Conservation (phyloP, 306 rosid species). For the Vigna trinervia region DNA sequence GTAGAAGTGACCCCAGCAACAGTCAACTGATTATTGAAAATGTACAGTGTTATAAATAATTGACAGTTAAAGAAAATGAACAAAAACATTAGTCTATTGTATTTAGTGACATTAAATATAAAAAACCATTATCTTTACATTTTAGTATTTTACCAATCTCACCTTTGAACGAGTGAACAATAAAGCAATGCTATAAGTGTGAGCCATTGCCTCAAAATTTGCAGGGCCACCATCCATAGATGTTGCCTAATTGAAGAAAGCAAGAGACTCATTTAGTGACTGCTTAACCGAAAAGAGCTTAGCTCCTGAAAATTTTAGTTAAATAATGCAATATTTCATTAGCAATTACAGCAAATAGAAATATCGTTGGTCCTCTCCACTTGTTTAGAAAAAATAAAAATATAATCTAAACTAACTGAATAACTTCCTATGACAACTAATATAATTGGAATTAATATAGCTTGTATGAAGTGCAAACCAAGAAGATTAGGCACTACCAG, state of each 20-base stretch:
- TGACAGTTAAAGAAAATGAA: slow-evolving; percentile 12
- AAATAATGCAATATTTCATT: slow-evolving; percentile 31
- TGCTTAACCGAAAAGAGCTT: slow-evolving; percentile 82
- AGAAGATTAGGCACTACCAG: not conserved
- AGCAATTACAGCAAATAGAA: slow-evolving; percentile 28
- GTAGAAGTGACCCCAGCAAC: slow-evolving; percentile 9
- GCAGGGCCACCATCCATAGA: slow-evolving; percentile 71
- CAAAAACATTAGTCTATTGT: not conserved
- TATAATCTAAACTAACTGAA: slow-evolving; percentile 8
- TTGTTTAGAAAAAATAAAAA: not conserved
- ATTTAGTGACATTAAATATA: slow-evolving; percentile 24
- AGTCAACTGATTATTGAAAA: slow-evolving; percentile 5
- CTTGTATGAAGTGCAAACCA: slow-evolving; percentile 9
- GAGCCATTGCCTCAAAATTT: slow-evolving; percentile 94
- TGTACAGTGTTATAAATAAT: slow-evolving; percentile 3
- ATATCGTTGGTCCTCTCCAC: slow-evolving; percentile 6
- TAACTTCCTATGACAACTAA: slow-evolving; percentile 11
- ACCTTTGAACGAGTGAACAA: slow-evolving; percentile 88
- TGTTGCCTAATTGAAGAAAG: slow-evolving; percentile 96
- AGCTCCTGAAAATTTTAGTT: slow-evolving; percentile 61
- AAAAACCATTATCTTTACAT: slow-evolving; percentile 30
- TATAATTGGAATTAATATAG: slow-evolving; percentile 21
- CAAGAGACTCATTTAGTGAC: slow-evolving; percentile 91
- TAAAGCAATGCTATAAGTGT: slow-evolving; percentile 75
- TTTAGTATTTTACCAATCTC: slow-evolving; percentile 42